Evolutionary conservation across 1,139 yeast genomes (phyloP).

Genomic region (Candida labiduridarum): DNA sequence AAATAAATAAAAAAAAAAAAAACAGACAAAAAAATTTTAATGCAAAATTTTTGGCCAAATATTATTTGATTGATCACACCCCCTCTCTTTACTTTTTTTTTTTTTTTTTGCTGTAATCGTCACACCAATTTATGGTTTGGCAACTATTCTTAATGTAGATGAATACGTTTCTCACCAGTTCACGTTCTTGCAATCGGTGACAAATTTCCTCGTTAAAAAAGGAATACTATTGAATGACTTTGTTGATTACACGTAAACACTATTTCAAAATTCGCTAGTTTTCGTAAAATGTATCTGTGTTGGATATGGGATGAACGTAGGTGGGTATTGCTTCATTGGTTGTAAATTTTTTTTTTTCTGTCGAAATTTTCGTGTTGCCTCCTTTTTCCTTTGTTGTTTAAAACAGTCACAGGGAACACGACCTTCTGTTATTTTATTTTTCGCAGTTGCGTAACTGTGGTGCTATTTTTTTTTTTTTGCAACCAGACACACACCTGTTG

Average conservation of each 20-base stretch:
- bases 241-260: too few relatives aligned
- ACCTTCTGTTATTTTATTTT: neutral
- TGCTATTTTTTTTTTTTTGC: conserved; percentile 3
- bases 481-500: neutral
- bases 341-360: neutral
- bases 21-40: neutral
- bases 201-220: neutral
- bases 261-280: neutral
- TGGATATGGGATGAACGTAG: neutral
- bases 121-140: neutral
- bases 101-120: neutral
- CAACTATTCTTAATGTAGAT: neutral
- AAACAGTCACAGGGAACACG: neutral
- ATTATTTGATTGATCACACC: neutral
- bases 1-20: too few relatives aligned
- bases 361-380: neutral
- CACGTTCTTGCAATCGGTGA: neutral
- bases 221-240: too few relatives aligned
- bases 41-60: neutral
- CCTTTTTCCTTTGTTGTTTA: neutral
- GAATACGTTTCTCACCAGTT: neutral
- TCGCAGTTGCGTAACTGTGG: neutral
- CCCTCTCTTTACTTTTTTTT: neutral
- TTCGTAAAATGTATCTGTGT: neutral
- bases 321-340: neutral